Evolutionary conservation across 2,329 filamentous ascomycete species (phyloP).

Genomic region (Ophiostoma sp.): DNA sequence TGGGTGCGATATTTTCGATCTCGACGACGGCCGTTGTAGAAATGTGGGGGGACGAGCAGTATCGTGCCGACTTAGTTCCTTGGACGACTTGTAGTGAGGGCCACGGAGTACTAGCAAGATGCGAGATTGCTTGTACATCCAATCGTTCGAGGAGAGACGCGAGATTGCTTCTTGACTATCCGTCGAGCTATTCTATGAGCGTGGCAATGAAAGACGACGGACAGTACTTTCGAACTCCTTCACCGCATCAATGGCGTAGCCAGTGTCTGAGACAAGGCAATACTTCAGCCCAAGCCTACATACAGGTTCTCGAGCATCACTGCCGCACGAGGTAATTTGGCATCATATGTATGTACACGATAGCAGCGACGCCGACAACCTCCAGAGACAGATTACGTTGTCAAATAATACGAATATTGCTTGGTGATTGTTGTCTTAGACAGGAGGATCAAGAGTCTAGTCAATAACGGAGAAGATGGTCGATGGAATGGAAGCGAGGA

Average conservation of each 20-base stretch:
- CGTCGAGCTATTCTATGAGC: too few relatives aligned
- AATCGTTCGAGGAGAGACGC: not conserved
- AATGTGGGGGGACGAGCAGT: not conserved
- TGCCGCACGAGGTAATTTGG: too few relatives aligned
- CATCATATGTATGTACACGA: not conserved
- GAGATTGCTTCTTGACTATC: not conserved
- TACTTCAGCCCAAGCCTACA: not conserved
- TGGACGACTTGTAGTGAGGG: too few relatives aligned
- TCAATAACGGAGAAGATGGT: too few relatives aligned
- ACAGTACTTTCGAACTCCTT: not conserved
- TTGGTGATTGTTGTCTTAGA: too few relatives aligned
- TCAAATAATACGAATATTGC: too few relatives aligned
- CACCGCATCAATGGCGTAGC: not conserved
- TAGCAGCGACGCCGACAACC: not conserved
- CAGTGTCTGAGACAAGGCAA: conserved; percentile 1
- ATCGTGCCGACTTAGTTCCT: too few relatives aligned
- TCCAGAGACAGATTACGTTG: too few relatives aligned
- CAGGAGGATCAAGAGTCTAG: too few relatives aligned
- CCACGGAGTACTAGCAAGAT: too few relatives aligned
- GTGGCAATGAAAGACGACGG: not conserved
- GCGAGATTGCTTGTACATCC: not conserved
- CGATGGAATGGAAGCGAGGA: too few relatives aligned
- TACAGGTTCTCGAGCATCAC: too few relatives aligned
- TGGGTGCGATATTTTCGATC: not conserved
- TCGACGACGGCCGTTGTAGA: not conserved